phyloP scores from a whole-genome alignment of 2,329 filamentous ascomycete species.

The Colletotrichum orchidophilum region DNA sequence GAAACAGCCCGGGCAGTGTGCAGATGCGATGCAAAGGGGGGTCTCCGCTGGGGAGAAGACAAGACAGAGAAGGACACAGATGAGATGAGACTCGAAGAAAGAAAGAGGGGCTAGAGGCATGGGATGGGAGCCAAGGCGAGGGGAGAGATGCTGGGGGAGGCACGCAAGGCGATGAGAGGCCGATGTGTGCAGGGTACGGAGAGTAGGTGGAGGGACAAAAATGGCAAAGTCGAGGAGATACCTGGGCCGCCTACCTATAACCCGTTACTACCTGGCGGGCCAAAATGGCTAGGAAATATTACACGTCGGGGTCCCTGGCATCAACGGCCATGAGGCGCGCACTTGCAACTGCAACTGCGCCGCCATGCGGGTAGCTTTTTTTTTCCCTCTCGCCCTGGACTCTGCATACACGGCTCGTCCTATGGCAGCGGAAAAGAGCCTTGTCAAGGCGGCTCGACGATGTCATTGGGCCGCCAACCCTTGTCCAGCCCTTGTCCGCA shows the following conservation, averaged over 20 bases:
- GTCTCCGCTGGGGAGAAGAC: background rate
- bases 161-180: slow-evolving; percentile 10
- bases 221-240: slow-evolving; percentile 1
- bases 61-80: slow-evolving; percentile 17
- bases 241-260: background rate
- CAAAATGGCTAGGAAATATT: background rate
- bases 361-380: slow-evolving; percentile 50
- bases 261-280: background rate
- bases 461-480: slow-evolving; percentile 49
- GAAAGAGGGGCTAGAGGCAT: background rate
- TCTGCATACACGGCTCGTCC: slow-evolving; percentile 44
- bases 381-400: slow-evolving; percentile 39
- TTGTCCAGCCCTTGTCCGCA: slow-evolving; percentile 26
- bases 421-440: slow-evolving; percentile 40
- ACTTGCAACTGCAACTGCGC: slow-evolving; percentile 50
- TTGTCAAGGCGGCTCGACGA: slow-evolving; percentile 27
- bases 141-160: slow-evolving; percentile 9
- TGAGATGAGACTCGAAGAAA: slow-evolving; percentile 2
- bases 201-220: background rate
- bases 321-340: slow-evolving; percentile 30
- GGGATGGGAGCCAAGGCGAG: background rate
- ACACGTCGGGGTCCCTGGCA: slow-evolving; percentile 1
- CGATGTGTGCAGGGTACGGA: slow-evolving; percentile 15
- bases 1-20: slow-evolving; percentile 11
- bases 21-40: slow-evolving; percentile 15